Evolutionary conservation across 257 asterid genomes (phyloP), one percentile per base, ranked within the genome.

Genomic region (Coffea canephora): DNA sequence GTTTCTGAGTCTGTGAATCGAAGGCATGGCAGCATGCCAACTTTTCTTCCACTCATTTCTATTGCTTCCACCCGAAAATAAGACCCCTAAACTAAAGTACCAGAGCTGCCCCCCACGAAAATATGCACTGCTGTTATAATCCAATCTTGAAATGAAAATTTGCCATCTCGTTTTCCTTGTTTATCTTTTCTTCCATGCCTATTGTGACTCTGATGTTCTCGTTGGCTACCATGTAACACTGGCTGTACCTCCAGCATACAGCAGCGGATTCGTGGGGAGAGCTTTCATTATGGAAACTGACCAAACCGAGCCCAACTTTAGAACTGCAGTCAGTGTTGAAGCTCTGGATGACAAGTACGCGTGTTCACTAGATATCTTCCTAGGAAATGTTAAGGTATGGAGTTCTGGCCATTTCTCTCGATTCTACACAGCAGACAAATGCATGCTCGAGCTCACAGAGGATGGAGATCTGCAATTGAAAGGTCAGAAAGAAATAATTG

Each of bases 371-470:
- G 97, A 94, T 75, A 80, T 94, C 15, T 87, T 94, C 55, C 91
- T 91, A 1, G 97, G 92, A 39, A 89, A 87, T 62, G 94, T 91
- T 27, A 87, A 87, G 49, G 97, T 94, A 10, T 94, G 97, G 97
- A 94, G 94, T 68, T 94, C 98, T 1, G 94, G 91, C 39, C 97
- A 91, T 79, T 85, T 88, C 14, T 90, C 92, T 12, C 85, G 77
- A 82, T 94, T 94, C 78, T 90, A 89, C 64, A 81, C 96, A 0
- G 79, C 52, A 0, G 97, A 88, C 14, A 86, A 81, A 71, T 94
- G 98, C 73, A 88, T 82, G 73, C 86, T 94, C 46, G 85, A 92
- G 83, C 48, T 94, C 3, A 84, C 91, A 0, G 78, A 69, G 5
- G 10, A 66, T 27, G 98, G 98, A 8, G 93, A 92, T 77, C 81